A percentile compares a stretch with the other conserved stretches of the same genome.
Evolutionary conservation across 2,329 filamentous ascomycete genomes (phyloP).

Genomic region (Alternaria atra): DNA sequence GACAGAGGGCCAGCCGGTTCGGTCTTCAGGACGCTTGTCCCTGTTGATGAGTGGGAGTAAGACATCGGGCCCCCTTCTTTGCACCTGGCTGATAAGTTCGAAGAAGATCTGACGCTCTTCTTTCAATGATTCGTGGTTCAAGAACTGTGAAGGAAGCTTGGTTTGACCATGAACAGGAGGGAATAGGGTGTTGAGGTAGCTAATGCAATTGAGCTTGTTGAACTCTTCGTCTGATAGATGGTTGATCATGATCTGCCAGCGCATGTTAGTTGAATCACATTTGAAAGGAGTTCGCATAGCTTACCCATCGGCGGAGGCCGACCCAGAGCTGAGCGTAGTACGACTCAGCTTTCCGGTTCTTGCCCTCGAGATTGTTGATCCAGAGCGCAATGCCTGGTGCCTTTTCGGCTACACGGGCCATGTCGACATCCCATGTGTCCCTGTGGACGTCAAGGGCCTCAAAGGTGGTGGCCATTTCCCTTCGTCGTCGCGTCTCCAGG

Average conservation of each 20-base stretch:
- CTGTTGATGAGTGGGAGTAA: constrained; percentile 64
- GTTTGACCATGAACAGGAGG: constrained; percentile 60
- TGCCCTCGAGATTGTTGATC: constrained; percentile 61
- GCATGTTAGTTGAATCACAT: constrained; percentile 13
- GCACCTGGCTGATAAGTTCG: constrained; percentile 67
- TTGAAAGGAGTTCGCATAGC: constrained; percentile 28
- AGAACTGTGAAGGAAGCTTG: constrained; percentile 58
- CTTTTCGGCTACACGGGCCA: constrained; percentile 58
- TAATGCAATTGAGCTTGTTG: constrained; percentile 72
- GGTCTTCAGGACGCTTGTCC: constrained; percentile 61
- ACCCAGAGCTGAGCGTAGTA: constrained; percentile 69
- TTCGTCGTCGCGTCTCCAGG: constrained; percentile 66
- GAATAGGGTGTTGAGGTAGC: constrained; percentile 73
- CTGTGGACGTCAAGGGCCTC: constrained; percentile 62
- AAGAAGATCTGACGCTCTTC: constrained; percentile 70
- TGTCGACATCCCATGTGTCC: constrained; percentile 57
- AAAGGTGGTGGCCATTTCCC: constrained; percentile 65
- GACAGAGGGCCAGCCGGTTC: constrained; percentile 64
- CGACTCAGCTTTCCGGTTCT: constrained; percentile 48
- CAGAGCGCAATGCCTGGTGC: constrained; percentile 66
- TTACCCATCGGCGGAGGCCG: constrained; percentile 70
- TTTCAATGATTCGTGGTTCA: constrained; percentile 62
- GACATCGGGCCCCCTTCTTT: constrained; percentile 63
- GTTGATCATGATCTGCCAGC: constrained; percentile 67
- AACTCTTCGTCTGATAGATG: constrained; percentile 69